Evolutionary conservation across 306 rosid species (phyloP), one percentile per base, ranked within the genome.

Genomic region (Malus asiatica): DNA sequence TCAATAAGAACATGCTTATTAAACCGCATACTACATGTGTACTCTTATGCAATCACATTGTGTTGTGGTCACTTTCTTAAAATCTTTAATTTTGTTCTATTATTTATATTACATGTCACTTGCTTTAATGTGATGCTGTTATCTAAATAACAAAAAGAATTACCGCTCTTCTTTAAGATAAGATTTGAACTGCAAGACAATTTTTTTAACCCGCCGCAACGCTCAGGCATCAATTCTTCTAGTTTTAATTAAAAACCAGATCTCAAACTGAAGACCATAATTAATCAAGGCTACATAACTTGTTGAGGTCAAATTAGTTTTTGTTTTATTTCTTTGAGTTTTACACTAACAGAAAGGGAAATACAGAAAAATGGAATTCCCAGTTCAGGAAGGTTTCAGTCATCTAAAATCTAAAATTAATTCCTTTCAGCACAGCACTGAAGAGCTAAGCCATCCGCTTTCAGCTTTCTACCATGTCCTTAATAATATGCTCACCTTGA

Each of bases 321-420:
- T 27, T 27, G 14, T n/a, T 58, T 35, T 35, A 35, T 35, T 35
- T 35, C 40, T 27, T 32, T 15, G 44, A 79, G 87, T 48, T 70
- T 87, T 87, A 83, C 82, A 35, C 70, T 60, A 15, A 48, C 53
- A 67, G 53, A 67, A 77, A 30, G 66, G 70, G 70, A 51, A 46
- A 19, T 48, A 63, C 35, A 68, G 66, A 38, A 35, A 73, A 84
- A 76, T 76, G 72, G 68, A 53, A 22, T 57, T 58, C 66, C 64
- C 77, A 78, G 66, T 76, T 78, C 38, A 68, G 70, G 81, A 75
- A 84, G 58, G 69, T 29, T 52, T 80, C 74, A 82, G 73, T 84
- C 83, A 76, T 71, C 91, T 88, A 84, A 89, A 82, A 82, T 64
- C 29, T 58, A 58, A 58, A 58, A 58, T 70, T 69, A 74, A 79